Evolutionary conservation across 2,329 filamentous ascomycete species (phyloP).

Genomic region (Cladophialophora bantiana): DNA sequence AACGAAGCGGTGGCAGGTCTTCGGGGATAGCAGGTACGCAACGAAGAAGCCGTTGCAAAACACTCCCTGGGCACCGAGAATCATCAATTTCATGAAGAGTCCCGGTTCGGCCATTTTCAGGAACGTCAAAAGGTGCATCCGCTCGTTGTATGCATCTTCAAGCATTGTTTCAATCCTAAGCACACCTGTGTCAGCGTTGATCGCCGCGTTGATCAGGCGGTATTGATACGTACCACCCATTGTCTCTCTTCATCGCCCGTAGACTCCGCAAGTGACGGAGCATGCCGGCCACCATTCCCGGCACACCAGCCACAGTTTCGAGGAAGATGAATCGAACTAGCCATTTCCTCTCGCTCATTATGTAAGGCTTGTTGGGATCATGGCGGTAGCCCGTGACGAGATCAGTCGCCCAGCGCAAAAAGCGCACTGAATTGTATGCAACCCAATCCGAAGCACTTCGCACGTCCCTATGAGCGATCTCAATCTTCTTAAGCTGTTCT

Average conservation of each 20-base stretch:
- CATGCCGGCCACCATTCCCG: conserved; percentile 97
- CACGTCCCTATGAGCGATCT: conserved; percentile 77
- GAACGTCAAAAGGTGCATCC: conserved; percentile 92
- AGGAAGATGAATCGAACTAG: conserved; percentile 89
- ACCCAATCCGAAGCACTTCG: conserved; percentile 76
- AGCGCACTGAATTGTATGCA: conserved; percentile 77
- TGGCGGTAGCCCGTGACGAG: conserved; percentile 81
- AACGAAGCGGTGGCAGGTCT: conserved; percentile 92
- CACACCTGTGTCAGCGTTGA: conserved; percentile 7
- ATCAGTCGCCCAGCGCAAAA: conserved; percentile 82
- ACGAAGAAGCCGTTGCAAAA: conserved; percentile 97
- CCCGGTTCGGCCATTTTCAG: conserved; percentile 88
- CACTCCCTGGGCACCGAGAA: conserved; percentile 89
- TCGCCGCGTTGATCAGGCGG: neutral
- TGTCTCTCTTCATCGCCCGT: conserved; percentile 85
- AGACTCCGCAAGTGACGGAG: conserved; percentile 85
- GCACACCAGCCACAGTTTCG: conserved; percentile 92
- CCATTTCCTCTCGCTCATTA: conserved; percentile 86
- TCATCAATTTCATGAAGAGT: conserved; percentile 89
- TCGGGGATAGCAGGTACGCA: conserved; percentile 83
- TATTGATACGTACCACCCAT: conserved; percentile 70
- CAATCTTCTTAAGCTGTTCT: conserved; percentile 76
- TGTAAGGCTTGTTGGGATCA: conserved; percentile 68
- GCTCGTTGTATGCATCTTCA: conserved; percentile 89
- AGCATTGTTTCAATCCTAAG: conserved; percentile 85